These are phyloP conservation scores for Aspergillus calidoustus DNA, from an alignment of 2,329 filamentous ascomycete species.

Conservation along the genomic window DNA sequence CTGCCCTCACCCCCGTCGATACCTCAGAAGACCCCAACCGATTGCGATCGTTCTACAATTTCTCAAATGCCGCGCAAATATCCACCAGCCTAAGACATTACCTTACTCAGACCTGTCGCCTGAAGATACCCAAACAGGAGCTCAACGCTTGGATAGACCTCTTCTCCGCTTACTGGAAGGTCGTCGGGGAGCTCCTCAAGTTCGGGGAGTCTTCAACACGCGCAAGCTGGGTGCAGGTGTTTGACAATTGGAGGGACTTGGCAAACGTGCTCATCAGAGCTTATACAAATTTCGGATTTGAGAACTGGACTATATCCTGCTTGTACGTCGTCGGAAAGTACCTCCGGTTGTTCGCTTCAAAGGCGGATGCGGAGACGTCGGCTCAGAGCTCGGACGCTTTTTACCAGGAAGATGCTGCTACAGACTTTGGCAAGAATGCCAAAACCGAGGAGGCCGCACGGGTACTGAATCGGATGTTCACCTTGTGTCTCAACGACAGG, in stretches of 20 bases:
- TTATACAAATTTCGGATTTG: slow-evolving; percentile 75
- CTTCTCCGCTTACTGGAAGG: slow-evolving; percentile 82
- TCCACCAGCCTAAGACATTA: slow-evolving; percentile 72
- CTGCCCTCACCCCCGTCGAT: slow-evolving; percentile 73
- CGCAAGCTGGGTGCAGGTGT: slow-evolving; percentile 79
- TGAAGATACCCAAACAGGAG: slow-evolving; percentile 68
- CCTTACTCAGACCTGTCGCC: slow-evolving; percentile 66
- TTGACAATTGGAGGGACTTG: slow-evolving; percentile 86
- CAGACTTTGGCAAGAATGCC: slow-evolving; percentile 75
- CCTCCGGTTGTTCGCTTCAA: slow-evolving; percentile 84
- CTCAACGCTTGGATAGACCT: slow-evolving; percentile 84
- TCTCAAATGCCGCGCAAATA: slow-evolving; percentile 68
- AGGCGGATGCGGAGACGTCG: slow-evolving; percentile 75
- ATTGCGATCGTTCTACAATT: slow-evolving; percentile 71
- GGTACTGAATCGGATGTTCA: slow-evolving; percentile 89
- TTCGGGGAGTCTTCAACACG: slow-evolving; percentile 59
- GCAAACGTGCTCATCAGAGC: slow-evolving; percentile 77
- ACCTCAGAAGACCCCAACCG: slow-evolving; percentile 66
- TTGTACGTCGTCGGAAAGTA: slow-evolving; percentile 88
- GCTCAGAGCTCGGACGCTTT: slow-evolving; percentile 53
- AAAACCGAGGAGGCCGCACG: slow-evolving; percentile 90
- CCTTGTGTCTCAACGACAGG: slow-evolving; percentile 87
- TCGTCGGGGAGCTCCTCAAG: slow-evolving; percentile 72
- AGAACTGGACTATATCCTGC: slow-evolving; percentile 90
- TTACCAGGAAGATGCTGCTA: slow-evolving; percentile 82